Conservation (phyloP, 306 rosid genomes). For the Vigna mungo region DNA sequence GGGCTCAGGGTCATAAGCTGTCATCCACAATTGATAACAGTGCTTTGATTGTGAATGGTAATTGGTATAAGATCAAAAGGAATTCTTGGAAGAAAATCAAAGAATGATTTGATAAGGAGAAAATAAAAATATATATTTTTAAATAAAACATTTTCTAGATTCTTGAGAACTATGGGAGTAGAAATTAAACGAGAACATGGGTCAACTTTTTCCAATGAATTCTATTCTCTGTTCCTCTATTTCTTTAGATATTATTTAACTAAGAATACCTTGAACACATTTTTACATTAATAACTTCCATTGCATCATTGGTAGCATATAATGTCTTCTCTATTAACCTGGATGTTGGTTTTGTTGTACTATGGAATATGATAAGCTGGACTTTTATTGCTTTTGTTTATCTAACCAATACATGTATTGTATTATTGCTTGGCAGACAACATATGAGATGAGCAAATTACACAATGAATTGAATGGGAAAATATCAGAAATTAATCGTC, state of each 20-base stretch:
- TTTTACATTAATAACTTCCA: slow-evolving; percentile 16
- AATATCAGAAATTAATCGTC: slow-evolving; percentile 58
- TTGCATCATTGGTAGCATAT: slow-evolving; percentile 20
- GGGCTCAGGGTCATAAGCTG: background rate
- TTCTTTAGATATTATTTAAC: background rate
- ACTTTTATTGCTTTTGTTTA: slow-evolving; percentile 36
- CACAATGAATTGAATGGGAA: slow-evolving; percentile 69
- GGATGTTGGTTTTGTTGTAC: slow-evolving; percentile 27
- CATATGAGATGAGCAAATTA: slow-evolving; percentile 59
- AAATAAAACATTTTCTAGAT: slow-evolving; percentile 15
- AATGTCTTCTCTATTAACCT: slow-evolving; percentile 25
- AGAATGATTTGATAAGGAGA: background rate
- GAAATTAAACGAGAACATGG: slow-evolving; percentile 13
- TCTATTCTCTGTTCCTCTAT: slow-evolving; percentile 18
- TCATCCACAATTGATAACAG: background rate
- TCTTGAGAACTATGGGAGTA: slow-evolving; percentile 5
- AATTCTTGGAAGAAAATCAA: slow-evolving; percentile 25
- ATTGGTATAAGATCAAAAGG: slow-evolving; percentile 33
- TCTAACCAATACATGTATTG: slow-evolving; percentile 44
- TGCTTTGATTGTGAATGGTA: slow-evolving; percentile 12
- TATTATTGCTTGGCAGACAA: slow-evolving; percentile 59
- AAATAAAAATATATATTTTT: slow-evolving; percentile 17
- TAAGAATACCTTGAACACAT: slow-evolving; percentile 8
- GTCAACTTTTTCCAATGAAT: slow-evolving; percentile 10
- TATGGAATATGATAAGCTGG: slow-evolving; percentile 12